Evolutionary conservation across 2,329 filamentous ascomycete genomes (phyloP).

Genomic region (Geoglossum cookeanum): DNA sequence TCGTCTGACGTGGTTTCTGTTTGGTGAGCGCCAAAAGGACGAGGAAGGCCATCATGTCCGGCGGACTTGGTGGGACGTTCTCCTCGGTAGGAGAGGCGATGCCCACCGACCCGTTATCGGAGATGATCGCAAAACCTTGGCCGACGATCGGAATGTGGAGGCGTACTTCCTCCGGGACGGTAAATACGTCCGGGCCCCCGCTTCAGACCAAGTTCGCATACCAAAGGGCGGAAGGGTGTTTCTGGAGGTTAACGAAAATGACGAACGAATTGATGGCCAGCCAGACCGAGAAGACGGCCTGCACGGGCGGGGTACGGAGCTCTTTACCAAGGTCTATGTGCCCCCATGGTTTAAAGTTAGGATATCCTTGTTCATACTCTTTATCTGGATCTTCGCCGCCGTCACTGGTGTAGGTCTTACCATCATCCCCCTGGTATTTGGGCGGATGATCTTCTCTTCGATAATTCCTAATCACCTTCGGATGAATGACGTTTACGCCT

Average conservation of each 20-base stretch:
- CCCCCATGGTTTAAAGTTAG: slow-evolving; percentile 69
- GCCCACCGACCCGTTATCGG: slow-evolving; percentile 19
- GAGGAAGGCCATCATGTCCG: slow-evolving; percentile 57
- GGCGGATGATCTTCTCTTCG: slow-evolving; percentile 55
- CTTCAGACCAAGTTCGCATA: slow-evolving; percentile 86
- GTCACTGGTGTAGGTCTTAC: slow-evolving; percentile 70
- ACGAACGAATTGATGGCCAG: slow-evolving; percentile 44
- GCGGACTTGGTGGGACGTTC: slow-evolving; percentile 37
- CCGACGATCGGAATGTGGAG: slow-evolving; percentile 19
- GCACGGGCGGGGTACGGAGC: slow-evolving; percentile 31
- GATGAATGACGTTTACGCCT: slow-evolving; percentile 92
- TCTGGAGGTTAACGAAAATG: slow-evolving; percentile 49
- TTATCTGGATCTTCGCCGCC: slow-evolving; percentile 87
- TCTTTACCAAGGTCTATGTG: slow-evolving; percentile 57
- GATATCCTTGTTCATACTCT: slow-evolving; percentile 68
- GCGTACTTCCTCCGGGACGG: slow-evolving; percentile 49
- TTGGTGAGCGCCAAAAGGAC: slow-evolving; percentile 60
- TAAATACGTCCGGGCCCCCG: slow-evolving; percentile 75
- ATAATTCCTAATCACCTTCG: slow-evolving; percentile 52
- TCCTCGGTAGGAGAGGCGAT: slow-evolving; percentile 21
- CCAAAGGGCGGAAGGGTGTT: slow-evolving; percentile 72
- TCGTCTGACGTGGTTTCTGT: slow-evolving; percentile 79
- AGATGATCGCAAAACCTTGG: slow-evolving; percentile 14
- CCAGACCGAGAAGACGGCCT: slow-evolving; percentile 28
- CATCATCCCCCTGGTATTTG: slow-evolving; percentile 69